These are phyloP conservation scores for Neurospora sp. DNA, from an alignment of 495 filamentous ascomycete species.

Conservation along the genomic window DNA sequence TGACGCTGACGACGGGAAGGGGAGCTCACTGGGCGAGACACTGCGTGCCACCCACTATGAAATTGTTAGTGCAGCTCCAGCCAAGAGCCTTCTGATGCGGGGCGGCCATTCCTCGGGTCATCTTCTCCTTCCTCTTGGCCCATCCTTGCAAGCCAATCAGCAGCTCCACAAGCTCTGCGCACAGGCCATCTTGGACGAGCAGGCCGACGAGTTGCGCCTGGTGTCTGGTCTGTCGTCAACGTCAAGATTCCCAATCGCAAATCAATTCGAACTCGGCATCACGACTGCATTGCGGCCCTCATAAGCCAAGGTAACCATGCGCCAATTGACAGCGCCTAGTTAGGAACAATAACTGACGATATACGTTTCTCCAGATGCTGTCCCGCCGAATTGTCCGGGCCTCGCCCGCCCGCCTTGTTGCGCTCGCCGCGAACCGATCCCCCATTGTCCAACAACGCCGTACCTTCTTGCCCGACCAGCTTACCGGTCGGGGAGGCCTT, in stretches of 20 bases:
- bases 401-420: conserved; percentile 42
- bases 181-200: background rate
- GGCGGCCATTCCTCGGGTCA: background rate
- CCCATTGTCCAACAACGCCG: conserved; percentile 37
- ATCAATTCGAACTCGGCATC: conserved; percentile 10
- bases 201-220: background rate
- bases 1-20: background rate
- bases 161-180: background rate
- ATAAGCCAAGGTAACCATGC: conserved; percentile 15
- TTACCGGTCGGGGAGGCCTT: conserved; percentile 21
- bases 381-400: conserved; percentile 47
- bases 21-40: background rate
- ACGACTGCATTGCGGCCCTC: conserved; percentile 18
- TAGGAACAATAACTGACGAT: background rate
- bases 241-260: conserved; percentile 6
- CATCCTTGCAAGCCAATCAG: conserved; percentile 15
- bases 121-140: background rate
- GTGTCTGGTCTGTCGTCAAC: conserved; percentile 11
- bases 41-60: background rate
- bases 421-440: conserved; percentile 32
- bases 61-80: background rate
- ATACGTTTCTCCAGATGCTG: conserved; percentile 42
- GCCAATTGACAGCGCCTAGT: background rate
- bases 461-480: conserved; percentile 34
- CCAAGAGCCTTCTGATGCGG: background rate